Evolutionary conservation across 495 filamentous ascomycete genomes (phyloP).

Genomic region (Clohesyomyces aquaticus): DNA sequence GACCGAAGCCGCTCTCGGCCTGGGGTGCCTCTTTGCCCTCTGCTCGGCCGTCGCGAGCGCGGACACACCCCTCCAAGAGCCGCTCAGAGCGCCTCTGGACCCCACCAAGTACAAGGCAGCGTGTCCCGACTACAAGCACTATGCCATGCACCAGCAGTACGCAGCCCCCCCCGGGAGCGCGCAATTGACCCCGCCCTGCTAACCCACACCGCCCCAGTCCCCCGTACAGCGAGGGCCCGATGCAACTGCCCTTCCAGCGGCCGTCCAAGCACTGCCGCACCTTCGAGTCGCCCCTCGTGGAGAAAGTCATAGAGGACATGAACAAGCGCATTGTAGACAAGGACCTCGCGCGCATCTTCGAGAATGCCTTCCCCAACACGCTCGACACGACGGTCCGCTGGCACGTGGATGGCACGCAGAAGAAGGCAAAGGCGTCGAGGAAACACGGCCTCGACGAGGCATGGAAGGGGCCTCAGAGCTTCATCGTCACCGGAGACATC

Average conservation of each 20-base stretch:
- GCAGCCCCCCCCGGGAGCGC: conserved; percentile 14
- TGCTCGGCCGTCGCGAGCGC: background rate
- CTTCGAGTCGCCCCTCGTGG: conserved; percentile 81
- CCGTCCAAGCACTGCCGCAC: conserved; percentile 81
- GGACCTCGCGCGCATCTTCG: conserved; percentile 90
- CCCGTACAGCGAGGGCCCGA: conserved; percentile 77
- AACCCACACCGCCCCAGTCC: conserved; percentile 51
- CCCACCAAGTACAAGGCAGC: conserved; percentile 47
- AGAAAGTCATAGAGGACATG: conserved; percentile 83
- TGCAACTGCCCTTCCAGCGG: conserved; percentile 87
- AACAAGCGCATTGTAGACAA: conserved; percentile 78
- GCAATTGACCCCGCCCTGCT: background rate
- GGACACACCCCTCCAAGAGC: conserved; percentile 34
- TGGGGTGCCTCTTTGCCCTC: conserved; percentile 7
- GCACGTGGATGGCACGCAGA: conserved; percentile 62
- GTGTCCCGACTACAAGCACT: conserved; percentile 56
- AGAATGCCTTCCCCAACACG: conserved; percentile 96
- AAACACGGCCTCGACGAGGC: conserved; percentile 53
- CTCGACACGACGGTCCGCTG: conserved; percentile 88
- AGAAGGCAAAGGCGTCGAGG: conserved; percentile 42
- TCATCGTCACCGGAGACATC: conserved; percentile 99
- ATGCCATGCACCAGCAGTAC: conserved; percentile 54
- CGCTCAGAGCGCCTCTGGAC: conserved; percentile 26
- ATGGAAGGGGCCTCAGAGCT: conserved; percentile 86
- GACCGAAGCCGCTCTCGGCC: background rate